Conservation (phyloP, 164 flowering plant genomes). For the Brasenia schreberi region DNA sequence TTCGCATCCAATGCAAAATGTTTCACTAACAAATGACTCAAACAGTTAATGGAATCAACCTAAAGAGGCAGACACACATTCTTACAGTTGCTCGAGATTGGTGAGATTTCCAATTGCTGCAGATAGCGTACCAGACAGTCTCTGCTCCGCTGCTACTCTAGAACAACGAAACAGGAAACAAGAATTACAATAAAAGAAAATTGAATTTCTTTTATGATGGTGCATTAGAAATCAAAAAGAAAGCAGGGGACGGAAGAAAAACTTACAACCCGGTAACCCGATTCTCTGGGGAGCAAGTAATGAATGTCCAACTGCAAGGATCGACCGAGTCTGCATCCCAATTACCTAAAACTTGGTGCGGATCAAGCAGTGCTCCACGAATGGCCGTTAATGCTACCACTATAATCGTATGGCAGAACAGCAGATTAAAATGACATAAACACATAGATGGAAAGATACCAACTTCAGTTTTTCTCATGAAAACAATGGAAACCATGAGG, state of each 20-base stretch:
- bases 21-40: neutral
- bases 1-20: constrained; percentile 3
- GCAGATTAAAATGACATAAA: constrained; percentile 1
- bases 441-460: neutral
- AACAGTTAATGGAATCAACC: neutral
- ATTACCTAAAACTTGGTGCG: neutral
- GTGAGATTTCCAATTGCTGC: constrained; percentile 61
- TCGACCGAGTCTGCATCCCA: constrained; percentile 1
- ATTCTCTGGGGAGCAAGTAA: neutral
- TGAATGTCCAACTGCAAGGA: neutral
- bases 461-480: neutral
- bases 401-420: neutral
- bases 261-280: neutral
- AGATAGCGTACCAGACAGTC: constrained; percentile 69
- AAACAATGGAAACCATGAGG: neutral
- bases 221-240: neutral
- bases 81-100: constrained; percentile 84
- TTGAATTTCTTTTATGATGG: neutral
- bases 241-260: neutral
- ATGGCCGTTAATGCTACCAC: neutral
- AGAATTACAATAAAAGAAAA: neutral
- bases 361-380: neutral
- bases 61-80: neutral
- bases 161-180: constrained; percentile 2
- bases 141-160: constrained; percentile 94